phyloP scores from a whole-genome alignment of 345 rosid species.

The Gynandropsis gynandra region DNA sequence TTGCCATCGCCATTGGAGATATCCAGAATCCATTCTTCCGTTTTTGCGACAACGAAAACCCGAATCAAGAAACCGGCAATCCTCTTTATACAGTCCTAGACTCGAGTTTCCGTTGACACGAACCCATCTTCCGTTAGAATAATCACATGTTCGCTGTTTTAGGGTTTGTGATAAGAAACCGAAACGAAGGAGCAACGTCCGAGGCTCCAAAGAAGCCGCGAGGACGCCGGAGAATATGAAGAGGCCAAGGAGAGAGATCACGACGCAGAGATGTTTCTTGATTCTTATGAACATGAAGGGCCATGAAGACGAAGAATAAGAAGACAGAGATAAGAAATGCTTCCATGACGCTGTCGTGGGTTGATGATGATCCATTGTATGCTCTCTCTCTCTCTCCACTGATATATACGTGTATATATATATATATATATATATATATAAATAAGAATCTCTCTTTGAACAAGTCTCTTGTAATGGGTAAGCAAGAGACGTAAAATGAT shows the following conservation, averaged over 20 bases:
- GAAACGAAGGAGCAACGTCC: conserved; percentile 18
- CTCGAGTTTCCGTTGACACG: conserved; percentile 27
- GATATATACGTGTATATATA: too few species aligned
- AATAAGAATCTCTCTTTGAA: too few species aligned
- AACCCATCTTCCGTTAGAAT: conserved; percentile 65
- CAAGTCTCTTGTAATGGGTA: too few species aligned
- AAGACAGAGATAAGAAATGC: conserved; percentile 16
- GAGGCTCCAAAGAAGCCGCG: conserved; percentile 20
- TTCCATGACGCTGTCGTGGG: conserved; percentile 13
- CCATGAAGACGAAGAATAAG: conserved; percentile 18
- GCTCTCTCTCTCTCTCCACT: conserved; percentile 3
- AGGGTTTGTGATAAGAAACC: conserved; percentile 14
- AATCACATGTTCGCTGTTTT: conserved; percentile 37
- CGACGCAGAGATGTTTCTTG: conserved; percentile 20
- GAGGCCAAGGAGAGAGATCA: conserved; percentile 22
- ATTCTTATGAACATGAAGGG: conserved; percentile 3
- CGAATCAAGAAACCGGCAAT: conserved; percentile 77
- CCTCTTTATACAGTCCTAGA: conserved; percentile 38
- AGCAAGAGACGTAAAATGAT: too few species aligned
- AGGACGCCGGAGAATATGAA: conserved; percentile 20
- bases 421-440: too few species aligned
- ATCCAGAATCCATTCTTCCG: conserved; percentile 58
- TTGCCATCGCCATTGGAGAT: conserved; percentile 84
- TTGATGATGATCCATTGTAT: conserved; percentile 20
- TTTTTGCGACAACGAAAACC: conserved; percentile 63